phyloP scores from a whole-genome alignment of 2,329 filamentous ascomycete genomes.

The Aschersonia sp. region DNA sequence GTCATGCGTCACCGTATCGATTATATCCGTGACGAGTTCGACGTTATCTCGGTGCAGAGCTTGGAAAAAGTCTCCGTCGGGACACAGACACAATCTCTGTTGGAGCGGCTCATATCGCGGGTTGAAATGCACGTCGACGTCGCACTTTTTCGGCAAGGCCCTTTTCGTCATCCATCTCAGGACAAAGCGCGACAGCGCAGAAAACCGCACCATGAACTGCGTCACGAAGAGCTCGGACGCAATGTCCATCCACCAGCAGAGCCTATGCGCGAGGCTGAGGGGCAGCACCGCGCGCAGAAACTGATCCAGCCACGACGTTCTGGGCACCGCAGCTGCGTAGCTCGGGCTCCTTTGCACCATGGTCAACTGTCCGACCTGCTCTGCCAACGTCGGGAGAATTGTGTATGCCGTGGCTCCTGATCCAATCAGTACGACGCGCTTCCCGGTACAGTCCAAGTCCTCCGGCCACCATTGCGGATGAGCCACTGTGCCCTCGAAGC shows the following conservation, averaged over 20 bases:
- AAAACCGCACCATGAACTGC: constrained; percentile 13
- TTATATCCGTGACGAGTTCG: constrained; percentile 34
- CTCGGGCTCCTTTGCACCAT: constrained; percentile 71
- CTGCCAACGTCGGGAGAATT: constrained; percentile 53
- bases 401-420: constrained; percentile 71
- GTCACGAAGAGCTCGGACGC: constrained; percentile 29
- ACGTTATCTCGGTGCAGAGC: constrained; percentile 29
- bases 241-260: constrained; percentile 35
- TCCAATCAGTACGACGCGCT: constrained; percentile 59
- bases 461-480: constrained; percentile 70
- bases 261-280: constrained; percentile 24
- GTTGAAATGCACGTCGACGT: constrained; percentile 47
- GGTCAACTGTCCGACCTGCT: constrained; percentile 52
- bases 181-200: constrained; percentile 10
- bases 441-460: constrained; percentile 47
- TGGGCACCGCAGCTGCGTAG: constrained; percentile 46
- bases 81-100: constrained; percentile 59
- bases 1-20: constrained; percentile 32
- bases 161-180: constrained; percentile 27
- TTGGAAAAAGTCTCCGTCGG: constrained; percentile 41
- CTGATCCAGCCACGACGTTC: constrained; percentile 20
- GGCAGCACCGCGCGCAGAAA: constrained; percentile 30
- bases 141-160: constrained; percentile 38
- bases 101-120: constrained; percentile 54
- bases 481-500: constrained; percentile 48